A percentile compares a stretch with the other conserved stretches of the same genome.
Evolutionary conservation across 2,329 filamentous ascomycete species (phyloP).

Genomic region (Mariannaea sp.): DNA sequence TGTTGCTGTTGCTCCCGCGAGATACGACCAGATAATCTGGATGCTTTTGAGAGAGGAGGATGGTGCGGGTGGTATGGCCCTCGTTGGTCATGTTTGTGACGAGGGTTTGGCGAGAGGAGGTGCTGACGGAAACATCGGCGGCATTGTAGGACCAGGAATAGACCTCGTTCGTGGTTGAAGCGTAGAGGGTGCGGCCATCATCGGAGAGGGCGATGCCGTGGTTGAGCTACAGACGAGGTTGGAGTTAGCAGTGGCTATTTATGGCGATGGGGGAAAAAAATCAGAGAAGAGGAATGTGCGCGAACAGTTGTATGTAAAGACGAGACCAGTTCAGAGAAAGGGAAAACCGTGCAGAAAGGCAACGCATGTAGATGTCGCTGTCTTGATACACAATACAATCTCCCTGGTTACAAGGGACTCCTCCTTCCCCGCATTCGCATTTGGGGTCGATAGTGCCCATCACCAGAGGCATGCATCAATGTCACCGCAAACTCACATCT

Average conservation of each 20-base stretch:
- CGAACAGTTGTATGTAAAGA: no score
- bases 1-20: constrained; percentile 66
- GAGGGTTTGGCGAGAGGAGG: constrained; percentile 52
- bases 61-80: constrained; percentile 69
- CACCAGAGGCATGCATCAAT: not conserved
- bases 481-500: constrained; percentile 37
- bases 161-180: constrained; percentile 62
- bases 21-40: constrained; percentile 67
- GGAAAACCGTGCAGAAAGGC: no score
- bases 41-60: constrained; percentile 62
- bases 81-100: constrained; percentile 65
- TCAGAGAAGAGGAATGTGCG: no score
- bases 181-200: constrained; percentile 59
- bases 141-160: constrained; percentile 69
- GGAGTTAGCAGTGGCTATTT: constrained; percentile 9
- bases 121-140: constrained; percentile 49
- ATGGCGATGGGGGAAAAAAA: no score
- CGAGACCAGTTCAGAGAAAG: no score
- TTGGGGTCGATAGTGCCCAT: not conserved
- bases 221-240: constrained; percentile 49
- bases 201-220: constrained; percentile 60
- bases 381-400: not conserved
- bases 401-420: no score
- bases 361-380: no score
- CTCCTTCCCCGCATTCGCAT: not conserved